Evolutionary conservation across 768 basidiomycete species (phyloP).

Genomic region (Boletus rubropictus): DNA sequence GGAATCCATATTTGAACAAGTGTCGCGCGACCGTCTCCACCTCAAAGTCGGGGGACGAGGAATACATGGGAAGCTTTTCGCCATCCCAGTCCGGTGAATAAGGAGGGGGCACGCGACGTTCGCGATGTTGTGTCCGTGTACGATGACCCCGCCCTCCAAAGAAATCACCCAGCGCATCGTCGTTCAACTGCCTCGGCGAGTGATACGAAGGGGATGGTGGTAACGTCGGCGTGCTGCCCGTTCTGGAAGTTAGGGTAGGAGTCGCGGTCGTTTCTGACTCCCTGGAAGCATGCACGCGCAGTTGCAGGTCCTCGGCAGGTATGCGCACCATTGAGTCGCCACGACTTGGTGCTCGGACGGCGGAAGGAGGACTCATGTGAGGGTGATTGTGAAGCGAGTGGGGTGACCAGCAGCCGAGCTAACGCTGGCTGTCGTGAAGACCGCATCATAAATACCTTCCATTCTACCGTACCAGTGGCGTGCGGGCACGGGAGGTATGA

Average conservation of each 20-base stretch:
- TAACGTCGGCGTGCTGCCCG: constrained; percentile 18
- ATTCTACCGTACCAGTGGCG: constrained; percentile 9
- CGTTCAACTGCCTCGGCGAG: constrained; percentile 22
- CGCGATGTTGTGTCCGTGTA: constrained; percentile 19
- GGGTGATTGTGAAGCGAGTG: neutral
- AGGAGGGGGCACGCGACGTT: constrained; percentile 33
- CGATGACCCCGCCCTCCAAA: constrained; percentile 27
- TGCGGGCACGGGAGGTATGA: neutral
- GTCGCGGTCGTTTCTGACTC: constrained; percentile 19
- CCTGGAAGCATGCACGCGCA: constrained; percentile 21
- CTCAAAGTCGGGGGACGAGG: constrained; percentile 35
- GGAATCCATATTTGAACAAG: constrained; percentile 59
- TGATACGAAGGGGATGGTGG: constrained; percentile 19
- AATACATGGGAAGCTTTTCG: constrained; percentile 26
- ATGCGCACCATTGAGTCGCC: constrained; percentile 2
- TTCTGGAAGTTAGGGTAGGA: constrained; percentile 9
- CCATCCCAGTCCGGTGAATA: constrained; percentile 40
- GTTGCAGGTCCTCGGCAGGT: constrained; percentile 16
- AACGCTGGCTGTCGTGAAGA: neutral
- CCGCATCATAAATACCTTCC: constrained; percentile 23
- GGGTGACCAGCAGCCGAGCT: constrained; percentile 12
- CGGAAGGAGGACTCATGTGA: constrained; percentile 16
- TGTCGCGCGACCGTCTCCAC: constrained; percentile 52
- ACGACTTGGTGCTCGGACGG: constrained; percentile 5
- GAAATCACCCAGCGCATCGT: constrained; percentile 30